A percentile compares a stretch with the other conserved stretches of the same genome.
These are phyloP conservation scores for Plasmodium vivax DNA, from an alignment of 169 alveolate species.

Conservation along the genomic window DNA sequence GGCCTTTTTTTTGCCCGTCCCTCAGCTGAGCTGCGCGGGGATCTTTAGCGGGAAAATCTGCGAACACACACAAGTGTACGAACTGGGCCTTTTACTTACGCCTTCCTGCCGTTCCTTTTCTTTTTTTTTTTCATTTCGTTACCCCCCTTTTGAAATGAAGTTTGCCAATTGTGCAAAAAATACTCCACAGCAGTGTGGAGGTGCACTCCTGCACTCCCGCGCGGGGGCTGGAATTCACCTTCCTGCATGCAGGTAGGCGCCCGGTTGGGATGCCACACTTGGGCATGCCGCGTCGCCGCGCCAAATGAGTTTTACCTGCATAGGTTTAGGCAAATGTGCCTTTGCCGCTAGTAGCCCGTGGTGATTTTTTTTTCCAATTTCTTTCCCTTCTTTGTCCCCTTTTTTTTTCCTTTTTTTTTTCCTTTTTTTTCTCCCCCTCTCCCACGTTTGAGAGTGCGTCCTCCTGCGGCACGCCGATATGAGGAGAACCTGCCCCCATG, in stretches of 20 bases:
- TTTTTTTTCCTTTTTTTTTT: not conserved
- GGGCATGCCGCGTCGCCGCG: not conserved
- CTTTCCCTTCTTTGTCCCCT: not conserved
- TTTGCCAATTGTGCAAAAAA: not conserved
- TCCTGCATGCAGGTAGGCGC: not conserved
- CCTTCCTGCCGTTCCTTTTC: not conserved
- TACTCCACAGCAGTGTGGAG: not conserved
- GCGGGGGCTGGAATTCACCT: not conserved
- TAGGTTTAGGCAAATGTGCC: not conserved
- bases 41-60: not conserved
- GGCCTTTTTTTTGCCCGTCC: not conserved
- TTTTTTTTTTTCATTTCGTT: not conserved
- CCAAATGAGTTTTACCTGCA: not conserved
- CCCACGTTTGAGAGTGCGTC: not conserved
- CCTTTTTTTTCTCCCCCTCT: not conserved
- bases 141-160: not conserved
- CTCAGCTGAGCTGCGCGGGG: not conserved
- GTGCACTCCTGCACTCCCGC: not conserved
- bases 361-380: no score
- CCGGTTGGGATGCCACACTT: not conserved
- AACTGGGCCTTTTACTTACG: not conserved
- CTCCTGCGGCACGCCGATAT: not conserved
- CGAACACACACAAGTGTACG: not conserved
- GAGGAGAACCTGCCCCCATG: not conserved
- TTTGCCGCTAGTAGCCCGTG: not conserved